Evolutionary conservation across 208 protist species (phyloP).

Genomic region (Herpetomonas tarakana): DNA sequence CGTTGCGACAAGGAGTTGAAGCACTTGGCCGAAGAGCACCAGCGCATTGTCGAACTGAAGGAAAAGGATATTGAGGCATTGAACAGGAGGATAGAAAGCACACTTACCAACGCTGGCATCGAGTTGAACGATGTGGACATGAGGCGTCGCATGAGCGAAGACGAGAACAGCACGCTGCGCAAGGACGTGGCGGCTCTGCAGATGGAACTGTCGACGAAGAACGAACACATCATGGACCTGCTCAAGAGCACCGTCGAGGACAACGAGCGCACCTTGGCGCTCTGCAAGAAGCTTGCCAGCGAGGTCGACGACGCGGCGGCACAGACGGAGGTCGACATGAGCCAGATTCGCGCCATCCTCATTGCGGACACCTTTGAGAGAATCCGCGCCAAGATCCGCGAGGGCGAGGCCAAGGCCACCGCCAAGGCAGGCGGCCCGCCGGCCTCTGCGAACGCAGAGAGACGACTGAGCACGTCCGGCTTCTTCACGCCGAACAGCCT

Average conservation of each 20-base stretch:
- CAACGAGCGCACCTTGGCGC: slow-evolving; percentile 20
- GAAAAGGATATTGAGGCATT: slow-evolving; percentile 48
- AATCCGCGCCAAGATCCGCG: slow-evolving; percentile 26
- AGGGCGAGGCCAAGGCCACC: slow-evolving; percentile 13
- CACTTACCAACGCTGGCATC: slow-evolving; percentile 10
- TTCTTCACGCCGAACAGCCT: no score
- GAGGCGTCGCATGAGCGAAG: slow-evolving; percentile 25
- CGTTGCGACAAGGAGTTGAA: slow-evolving; percentile 32
- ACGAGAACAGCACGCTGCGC: slow-evolving; percentile 28
- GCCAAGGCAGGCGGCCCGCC: slow-evolving; percentile 5
- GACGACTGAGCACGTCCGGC: no score
- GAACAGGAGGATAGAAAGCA: slow-evolving; percentile 29
- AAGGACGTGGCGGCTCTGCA: slow-evolving; percentile 26
- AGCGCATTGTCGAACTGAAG: slow-evolving; percentile 30
- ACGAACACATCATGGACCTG: slow-evolving; percentile 25
- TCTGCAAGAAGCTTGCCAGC: not conserved
- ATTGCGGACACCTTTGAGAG: slow-evolving; percentile 37
- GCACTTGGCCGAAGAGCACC: slow-evolving; percentile 40
- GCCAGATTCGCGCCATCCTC: slow-evolving; percentile 30
- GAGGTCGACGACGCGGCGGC: slow-evolving; percentile 1
- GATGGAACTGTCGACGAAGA: slow-evolving; percentile 18
- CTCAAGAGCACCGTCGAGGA: slow-evolving; percentile 22
- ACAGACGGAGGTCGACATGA: slow-evolving; percentile 21
- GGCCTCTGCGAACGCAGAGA: not conserved
- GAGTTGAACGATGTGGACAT: slow-evolving; percentile 25